Base-by-base conservation (phyloP, 176 grass and related monocot genomes). In the Aechmea fasciata region DNA sequence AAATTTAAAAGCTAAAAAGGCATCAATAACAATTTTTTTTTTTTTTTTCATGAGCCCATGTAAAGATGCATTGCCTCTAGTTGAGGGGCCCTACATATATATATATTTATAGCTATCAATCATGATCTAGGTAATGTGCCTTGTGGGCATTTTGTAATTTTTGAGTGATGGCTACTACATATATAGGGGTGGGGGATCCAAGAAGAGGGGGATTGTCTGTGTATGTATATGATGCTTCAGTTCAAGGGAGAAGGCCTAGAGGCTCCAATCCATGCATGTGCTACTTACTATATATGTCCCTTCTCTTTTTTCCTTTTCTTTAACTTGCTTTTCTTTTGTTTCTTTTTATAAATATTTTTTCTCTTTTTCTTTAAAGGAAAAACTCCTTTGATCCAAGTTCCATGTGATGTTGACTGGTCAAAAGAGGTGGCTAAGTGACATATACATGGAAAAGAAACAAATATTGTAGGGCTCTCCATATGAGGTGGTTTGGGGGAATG, bases 131-230 rank as follows among this genome's bases (percentile, higher is more conserved):
- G 6, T 41, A 22, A 61, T 61, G 55, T 61, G 55, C 55, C 20
- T 61, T 61, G 55, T 61, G 17, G n/a, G n/a, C 55, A 61, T 61
- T 61, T 19, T 19, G 20, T 22, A 22, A 19, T 26, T 71, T 51
- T 51, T 61, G 28, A 64, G 61, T 76, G 68, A 61, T 57, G 67
- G 52, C 19, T 7, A 41, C 33, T 41, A 41, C 33, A 41, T 41
- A 41, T 41, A 41, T 8, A 8, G 33, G 33, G 5, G 5, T 73
- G 63, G 71, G 75, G 82, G 82, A 89, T 89, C 86, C 82, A 74
- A 79, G 86, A 75, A 79, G 79, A 65, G 59, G 61, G 24, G 62
- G 50, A 69, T 76, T 71, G 25, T 71, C 61, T 59, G 74, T 65
- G 71, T 65, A 69, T 89, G 73, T 71, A 48, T 54, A 25, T 63